Percentiles rank a stretch among this genome's conserved stretches.
These are phyloP conservation scores for Chaetomiaceae sp. DNA, from an alignment of 2,329 filamentous ascomycete species.

Conservation along the genomic window DNA sequence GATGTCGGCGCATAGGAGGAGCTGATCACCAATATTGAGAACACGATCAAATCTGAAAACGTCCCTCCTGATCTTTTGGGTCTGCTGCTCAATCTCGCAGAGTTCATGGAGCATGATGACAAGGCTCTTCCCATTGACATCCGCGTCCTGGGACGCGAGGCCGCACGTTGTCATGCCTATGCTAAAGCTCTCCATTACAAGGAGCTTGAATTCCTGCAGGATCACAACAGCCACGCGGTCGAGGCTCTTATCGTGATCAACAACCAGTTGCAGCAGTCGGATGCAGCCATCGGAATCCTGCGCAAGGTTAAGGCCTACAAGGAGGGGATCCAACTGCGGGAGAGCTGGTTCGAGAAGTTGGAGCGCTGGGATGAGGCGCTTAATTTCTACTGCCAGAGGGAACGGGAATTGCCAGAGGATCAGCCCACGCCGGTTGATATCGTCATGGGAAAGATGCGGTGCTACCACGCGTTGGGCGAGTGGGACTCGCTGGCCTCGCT, in stretches of 20 bases:
- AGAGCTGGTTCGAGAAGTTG: constrained; percentile 98
- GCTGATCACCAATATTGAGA: constrained; percentile 90
- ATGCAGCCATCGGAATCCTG: constrained; percentile 95
- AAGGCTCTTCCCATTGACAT: constrained; percentile 98
- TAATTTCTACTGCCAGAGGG: constrained; percentile 82
- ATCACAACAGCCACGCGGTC: constrained; percentile 90
- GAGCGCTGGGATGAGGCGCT: constrained; percentile 98
- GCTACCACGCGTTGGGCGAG: constrained; percentile 91
- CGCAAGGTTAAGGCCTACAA: constrained; percentile 93
- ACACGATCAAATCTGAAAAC: constrained; percentile 88
- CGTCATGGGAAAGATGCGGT: constrained; percentile 99
- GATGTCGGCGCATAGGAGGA: constrained; percentile 52
- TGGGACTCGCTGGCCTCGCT: constrained; percentile 90
- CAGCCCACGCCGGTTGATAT: constrained; percentile 72
- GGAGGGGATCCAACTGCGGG: constrained; percentile 85
- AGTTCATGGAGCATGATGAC: constrained; percentile 99
- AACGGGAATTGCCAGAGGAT: constrained; percentile 57
- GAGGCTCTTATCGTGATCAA: constrained; percentile 99
- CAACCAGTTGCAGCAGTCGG: constrained; percentile 96
- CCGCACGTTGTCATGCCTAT: constrained; percentile 93
- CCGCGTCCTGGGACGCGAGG: constrained; percentile 85
- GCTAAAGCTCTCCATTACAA: constrained; percentile 99
- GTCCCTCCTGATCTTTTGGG: constrained; percentile 94
- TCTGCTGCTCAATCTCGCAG: constrained; percentile 87
- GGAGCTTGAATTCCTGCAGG: constrained; percentile 94